A percentile compares a stretch with the other conserved stretches of the same genome.
Conservation (phyloP, 2,329 filamentous ascomycete genomes). For the Aspergillus brunneoviolaceus region DNA sequence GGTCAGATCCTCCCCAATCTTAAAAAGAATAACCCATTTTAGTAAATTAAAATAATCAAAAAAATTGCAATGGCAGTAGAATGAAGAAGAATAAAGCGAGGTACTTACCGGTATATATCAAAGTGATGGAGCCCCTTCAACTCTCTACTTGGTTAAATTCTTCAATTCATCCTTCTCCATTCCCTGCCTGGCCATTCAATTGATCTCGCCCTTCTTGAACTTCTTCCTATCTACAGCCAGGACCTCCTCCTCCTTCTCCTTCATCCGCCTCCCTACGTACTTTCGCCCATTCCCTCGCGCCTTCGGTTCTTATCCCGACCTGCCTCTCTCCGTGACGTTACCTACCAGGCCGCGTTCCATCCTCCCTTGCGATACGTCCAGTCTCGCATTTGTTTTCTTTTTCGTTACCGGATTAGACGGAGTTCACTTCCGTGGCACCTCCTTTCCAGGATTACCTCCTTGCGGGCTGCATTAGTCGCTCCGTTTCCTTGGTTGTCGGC, state of each 20-base stretch:
- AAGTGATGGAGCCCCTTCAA: slow-evolving; percentile 32
- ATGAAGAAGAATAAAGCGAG: neutral
- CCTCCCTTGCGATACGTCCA: slow-evolving; percentile 27
- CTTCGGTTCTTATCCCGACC: slow-evolving; percentile 13
- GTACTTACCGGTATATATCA: slow-evolving; percentile 31
- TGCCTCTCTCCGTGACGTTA: slow-evolving; percentile 22
- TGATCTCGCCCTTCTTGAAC: slow-evolving; percentile 18
- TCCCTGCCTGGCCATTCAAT: slow-evolving; percentile 11
- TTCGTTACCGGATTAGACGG: slow-evolving; percentile 20
- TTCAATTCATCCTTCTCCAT: slow-evolving; percentile 23
- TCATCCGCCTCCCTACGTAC: slow-evolving; percentile 15
- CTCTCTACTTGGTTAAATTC: slow-evolving; percentile 23
- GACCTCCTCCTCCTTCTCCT: slow-evolving; percentile 11
- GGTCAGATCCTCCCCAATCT: slow-evolving; percentile 7
- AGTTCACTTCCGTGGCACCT: slow-evolving; percentile 25
- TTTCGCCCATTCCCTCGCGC: slow-evolving; percentile 16
- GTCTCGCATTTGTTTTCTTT: slow-evolving; percentile 15
- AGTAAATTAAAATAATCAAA: slow-evolving; percentile 11
- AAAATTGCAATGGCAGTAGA: neutral
- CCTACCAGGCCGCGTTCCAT: slow-evolving; percentile 15
- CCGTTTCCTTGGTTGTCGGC: slow-evolving; percentile 15
- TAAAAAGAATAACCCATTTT: slow-evolving; percentile 10
- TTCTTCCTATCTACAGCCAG: neutral
- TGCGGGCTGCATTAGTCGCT: slow-evolving; percentile 35
- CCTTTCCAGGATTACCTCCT: slow-evolving; percentile 34